Evolutionary conservation across 371 early-diverging fungal genomes (phyloP), one percentile per base, ranked within the genome.

Genomic region (Mucor mucedo): DNA sequence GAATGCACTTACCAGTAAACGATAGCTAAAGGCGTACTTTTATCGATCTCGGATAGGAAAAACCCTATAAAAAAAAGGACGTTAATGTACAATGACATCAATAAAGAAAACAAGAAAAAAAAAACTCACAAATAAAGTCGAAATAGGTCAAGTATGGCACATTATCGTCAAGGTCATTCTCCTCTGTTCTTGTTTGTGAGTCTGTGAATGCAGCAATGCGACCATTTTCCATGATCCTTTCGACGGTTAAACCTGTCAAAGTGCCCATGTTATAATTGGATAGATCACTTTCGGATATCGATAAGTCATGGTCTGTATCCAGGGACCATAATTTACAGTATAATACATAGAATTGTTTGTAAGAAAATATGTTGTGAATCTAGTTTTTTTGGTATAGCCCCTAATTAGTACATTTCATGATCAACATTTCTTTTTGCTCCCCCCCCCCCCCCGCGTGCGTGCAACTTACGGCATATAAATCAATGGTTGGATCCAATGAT

Each of bases 311-410:
- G 58, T 93, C 90, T 30, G 78, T 73, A 70, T 93, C 94, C 58
- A 95, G 79, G 52, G 95, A 92, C 89, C 91, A 95, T 69, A 96
- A 93, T 79, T 93, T 94, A 83, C 96, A 96, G 67, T 94, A 96
- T 9, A 96, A 84, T n/a, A 96, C 97, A 72, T 95, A 96, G 65
- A 95, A 96, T 73, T 96, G 95, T 72, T 94, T 94, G 80, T 96
- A 96, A 3, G 95, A 95, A 68, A 96, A 95, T 80, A 79, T 73
- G 70, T 87, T 77, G 55, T 86, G 81, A 2, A 84, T 82, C 84
- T 83, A 59, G 21, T 47, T 21, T 21, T 45, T 21, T 47, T 21
- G 5, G 21, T 3, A 21, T 21, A 47, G 21, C 21, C 21, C 21
- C 21, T 21, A 21, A 21, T 21, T 21, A 21, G 21, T 21, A 21